Conservation (phyloP, 106 monocot species). For the Allium fistulosum region DNA sequence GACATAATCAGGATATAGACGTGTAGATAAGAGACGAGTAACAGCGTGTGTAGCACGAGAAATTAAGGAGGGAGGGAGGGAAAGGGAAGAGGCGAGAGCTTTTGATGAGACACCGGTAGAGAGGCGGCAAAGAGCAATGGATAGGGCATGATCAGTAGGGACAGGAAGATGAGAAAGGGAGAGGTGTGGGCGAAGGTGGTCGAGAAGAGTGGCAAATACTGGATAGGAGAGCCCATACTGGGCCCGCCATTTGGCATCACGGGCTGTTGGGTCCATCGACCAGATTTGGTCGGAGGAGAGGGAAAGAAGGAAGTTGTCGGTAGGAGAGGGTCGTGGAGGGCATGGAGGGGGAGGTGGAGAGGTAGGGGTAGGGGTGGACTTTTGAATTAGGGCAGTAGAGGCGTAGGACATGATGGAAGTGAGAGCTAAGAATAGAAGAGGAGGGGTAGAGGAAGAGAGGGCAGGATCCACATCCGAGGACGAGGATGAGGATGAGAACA, state of each 20-base stretch:
- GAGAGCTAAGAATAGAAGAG: conserved; percentile 17
- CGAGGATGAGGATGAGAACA: conserved; percentile 11
- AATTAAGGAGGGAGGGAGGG: conserved; percentile 35
- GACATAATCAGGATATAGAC: conserved; percentile 44
- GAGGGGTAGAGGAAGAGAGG: conserved; percentile 11
- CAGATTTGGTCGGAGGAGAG: conserved; percentile 28
- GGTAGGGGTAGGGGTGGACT: conserved; percentile 7
- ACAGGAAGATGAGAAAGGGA: conserved; percentile 21
- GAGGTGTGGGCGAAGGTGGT: conserved; percentile 30
- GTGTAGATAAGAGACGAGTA: conserved; percentile 52
- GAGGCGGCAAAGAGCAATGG: conserved; percentile 48
- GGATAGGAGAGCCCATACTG: conserved; percentile 47
- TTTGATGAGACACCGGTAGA: conserved; percentile 38
- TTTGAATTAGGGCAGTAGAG: conserved; percentile 20
- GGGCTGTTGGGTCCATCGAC: conserved; percentile 37
- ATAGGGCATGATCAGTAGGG: conserved; percentile 36
- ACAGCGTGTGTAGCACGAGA: conserved; percentile 47
- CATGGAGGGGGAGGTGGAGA: conserved; percentile 4
- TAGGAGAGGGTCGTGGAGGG: neutral
- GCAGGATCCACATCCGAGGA: conserved; percentile 4
- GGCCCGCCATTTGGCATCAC: conserved; percentile 43
- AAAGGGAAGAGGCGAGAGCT: conserved; percentile 24
- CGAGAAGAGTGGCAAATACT: conserved; percentile 39
- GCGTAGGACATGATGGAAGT: conserved; percentile 22
- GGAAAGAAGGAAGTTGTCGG: conserved; percentile 11